A percentile compares a stretch with the other conserved stretches of the same genome.
Conservation (phyloP, 257 asterid genomes). For the Echites panduratus region DNA sequence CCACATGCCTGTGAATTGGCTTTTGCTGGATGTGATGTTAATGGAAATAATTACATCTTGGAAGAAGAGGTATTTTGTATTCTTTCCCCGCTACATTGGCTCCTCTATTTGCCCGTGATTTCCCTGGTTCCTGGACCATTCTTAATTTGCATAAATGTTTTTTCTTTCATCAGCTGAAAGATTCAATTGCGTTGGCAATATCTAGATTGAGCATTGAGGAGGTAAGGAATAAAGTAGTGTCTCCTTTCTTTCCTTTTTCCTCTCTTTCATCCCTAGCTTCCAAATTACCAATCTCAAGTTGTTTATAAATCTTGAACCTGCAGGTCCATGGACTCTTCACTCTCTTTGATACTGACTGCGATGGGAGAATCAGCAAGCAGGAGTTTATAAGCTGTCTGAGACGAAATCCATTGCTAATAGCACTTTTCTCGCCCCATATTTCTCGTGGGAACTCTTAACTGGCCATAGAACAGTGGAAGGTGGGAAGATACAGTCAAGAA, state of each 20-base stretch:
- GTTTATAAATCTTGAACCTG: constrained; percentile 10
- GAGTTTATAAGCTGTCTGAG: constrained; percentile 57
- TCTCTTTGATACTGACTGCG: constrained; percentile 57
- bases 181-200: constrained; percentile 44
- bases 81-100: constrained; percentile 6
- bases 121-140: neutral
- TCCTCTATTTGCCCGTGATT: constrained; percentile 2
- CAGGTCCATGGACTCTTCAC: constrained; percentile 60
- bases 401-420: constrained; percentile 62
- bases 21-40: constrained; percentile 48
- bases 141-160: neutral
- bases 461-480: constrained; percentile 28
- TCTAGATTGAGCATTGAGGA: constrained; percentile 54
- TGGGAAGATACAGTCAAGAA: neutral
- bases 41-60: constrained; percentile 40
- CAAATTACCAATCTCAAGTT: neutral
- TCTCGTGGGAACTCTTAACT: constrained; percentile 18
- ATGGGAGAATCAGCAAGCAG: constrained; percentile 60
- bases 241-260: too few relatives aligned
- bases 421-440: constrained; percentile 55
- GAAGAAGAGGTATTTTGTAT: constrained; percentile 55
- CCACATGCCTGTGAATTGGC: constrained; percentile 66
- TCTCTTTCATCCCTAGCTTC: too few relatives aligned
- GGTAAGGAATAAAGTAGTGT: constrained; percentile 34
- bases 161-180: constrained; percentile 47